These are phyloP conservation scores for Talaromyces amestolkiae DNA, from an alignment of 2,329 filamentous ascomycete genomes.

Conservation along the genomic window DNA sequence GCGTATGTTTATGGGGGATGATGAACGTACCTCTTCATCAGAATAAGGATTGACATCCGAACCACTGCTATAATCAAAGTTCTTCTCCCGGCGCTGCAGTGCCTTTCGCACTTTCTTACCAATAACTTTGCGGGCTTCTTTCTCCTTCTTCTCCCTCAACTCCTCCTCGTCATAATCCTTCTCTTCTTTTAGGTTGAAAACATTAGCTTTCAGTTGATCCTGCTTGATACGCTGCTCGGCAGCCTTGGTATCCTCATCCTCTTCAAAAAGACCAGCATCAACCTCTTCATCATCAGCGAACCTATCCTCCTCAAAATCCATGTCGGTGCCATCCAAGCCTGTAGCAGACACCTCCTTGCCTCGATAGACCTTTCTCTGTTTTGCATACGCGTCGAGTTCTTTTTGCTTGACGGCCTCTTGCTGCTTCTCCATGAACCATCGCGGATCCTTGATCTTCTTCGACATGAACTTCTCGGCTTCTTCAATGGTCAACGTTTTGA, in stretches of 20 bases:
- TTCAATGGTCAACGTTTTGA: conserved; percentile 74
- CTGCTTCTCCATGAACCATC: conserved; percentile 73
- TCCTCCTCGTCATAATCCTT: conserved; percentile 68
- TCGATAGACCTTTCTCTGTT: conserved; percentile 46
- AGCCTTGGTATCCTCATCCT: conserved; percentile 76
- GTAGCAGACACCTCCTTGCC: conserved; percentile 46
- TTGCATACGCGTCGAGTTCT: conserved; percentile 57
- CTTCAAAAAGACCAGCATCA: conserved; percentile 68
- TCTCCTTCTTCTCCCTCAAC: conserved; percentile 60
- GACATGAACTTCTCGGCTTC: conserved; percentile 82
- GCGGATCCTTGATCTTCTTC: conserved; percentile 70
- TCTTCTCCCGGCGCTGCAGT: conserved; percentile 79
- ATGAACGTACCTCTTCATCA: conserved; percentile 47
- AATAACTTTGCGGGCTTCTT: conserved; percentile 65
- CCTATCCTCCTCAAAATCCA: conserved; percentile 67
- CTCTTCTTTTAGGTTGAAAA: conserved; percentile 76
- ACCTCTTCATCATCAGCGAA: conserved; percentile 90
- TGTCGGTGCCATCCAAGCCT: conserved; percentile 61
- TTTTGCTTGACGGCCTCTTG: conserved; percentile 53
- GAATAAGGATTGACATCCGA: conserved; percentile 58
- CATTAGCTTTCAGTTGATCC: conserved; percentile 81
- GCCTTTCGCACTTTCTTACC: conserved; percentile 78
- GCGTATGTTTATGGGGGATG: not conserved
- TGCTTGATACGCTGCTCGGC: conserved; percentile 70
- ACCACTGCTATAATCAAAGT: conserved; percentile 79